phyloP scores from a whole-genome alignment of 139 green algal species.

The Auxenochlorella protothecoides region DNA sequence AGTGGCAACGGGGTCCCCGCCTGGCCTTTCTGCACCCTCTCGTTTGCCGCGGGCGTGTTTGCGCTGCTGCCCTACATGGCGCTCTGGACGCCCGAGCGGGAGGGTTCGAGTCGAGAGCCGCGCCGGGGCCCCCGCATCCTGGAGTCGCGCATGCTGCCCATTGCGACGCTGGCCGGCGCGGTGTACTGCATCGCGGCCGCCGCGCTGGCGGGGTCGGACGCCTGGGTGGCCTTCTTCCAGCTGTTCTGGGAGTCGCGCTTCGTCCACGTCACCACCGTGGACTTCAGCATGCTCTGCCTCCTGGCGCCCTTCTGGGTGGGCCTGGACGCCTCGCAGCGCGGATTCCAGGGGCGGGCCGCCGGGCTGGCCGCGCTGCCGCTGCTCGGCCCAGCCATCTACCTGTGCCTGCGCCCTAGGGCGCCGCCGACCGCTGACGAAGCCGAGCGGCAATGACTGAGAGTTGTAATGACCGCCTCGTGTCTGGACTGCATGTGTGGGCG shows the following conservation, averaged over 20 bases:
- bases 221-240: slow-evolving; percentile 50
- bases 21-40: slow-evolving; percentile 70
- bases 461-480: too few species aligned
- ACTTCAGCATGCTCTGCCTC: slow-evolving; percentile 59
- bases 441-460: too few species aligned
- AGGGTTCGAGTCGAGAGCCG: background rate
- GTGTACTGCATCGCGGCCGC: slow-evolving; percentile 18
- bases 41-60: slow-evolving; percentile 58
- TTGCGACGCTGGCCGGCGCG: slow-evolving; percentile 27
- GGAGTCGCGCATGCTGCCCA: slow-evolving; percentile 32
- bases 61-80: slow-evolving; percentile 76
- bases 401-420: slow-evolving; percentile 54
- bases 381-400: slow-evolving; percentile 55
- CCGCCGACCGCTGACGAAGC: background rate
- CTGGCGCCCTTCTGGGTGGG: slow-evolving; percentile 76
- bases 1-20: slow-evolving; percentile 65
- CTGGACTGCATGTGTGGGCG: too few species aligned
- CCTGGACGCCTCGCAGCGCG: slow-evolving; percentile 58
- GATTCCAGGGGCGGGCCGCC: slow-evolving; percentile 50
- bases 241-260: slow-evolving; percentile 64
- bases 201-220: slow-evolving; percentile 18
- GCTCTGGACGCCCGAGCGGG: slow-evolving; percentile 33
- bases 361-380: slow-evolving; percentile 55
- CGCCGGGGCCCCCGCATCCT: slow-evolving; percentile 31
- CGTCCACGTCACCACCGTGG: slow-evolving; percentile 64